phyloP scores from a whole-genome alignment of 805 yeast genomes.

The Zygosaccharomyces bailii region DNA sequence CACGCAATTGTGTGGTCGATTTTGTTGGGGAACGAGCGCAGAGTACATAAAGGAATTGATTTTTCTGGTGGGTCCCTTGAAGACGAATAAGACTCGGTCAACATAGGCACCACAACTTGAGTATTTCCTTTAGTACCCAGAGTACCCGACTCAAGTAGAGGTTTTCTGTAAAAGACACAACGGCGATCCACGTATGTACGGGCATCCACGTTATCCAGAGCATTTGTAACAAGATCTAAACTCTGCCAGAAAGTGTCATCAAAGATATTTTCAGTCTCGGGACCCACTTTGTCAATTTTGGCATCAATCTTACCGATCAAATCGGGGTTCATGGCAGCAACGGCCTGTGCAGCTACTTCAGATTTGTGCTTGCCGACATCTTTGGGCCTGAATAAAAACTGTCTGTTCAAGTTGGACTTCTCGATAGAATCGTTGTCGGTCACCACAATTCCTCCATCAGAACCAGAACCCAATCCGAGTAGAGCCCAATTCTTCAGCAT shows the following conservation, averaged over 20 bases:
- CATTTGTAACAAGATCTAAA: slow-evolving; percentile 90
- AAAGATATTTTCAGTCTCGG: slow-evolving; percentile 86
- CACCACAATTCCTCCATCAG: slow-evolving; percentile 74
- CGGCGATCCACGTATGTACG: slow-evolving; percentile 97
- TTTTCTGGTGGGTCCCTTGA: slow-evolving; percentile 99
- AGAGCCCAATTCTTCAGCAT: slow-evolving; percentile 98
- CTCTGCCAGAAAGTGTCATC: slow-evolving; percentile 80
- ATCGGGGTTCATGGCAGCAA: slow-evolving; percentile 78
- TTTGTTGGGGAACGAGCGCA: slow-evolving; percentile 95
- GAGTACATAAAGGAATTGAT: slow-evolving; percentile 93
- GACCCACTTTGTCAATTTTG: slow-evolving; percentile 82
- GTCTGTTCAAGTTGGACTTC: slow-evolving; percentile 93
- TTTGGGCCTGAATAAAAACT: slow-evolving; percentile 87
- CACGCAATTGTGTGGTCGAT: slow-evolving; percentile 99
- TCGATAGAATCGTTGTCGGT: slow-evolving; percentile 96
- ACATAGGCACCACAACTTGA: slow-evolving; percentile 88
- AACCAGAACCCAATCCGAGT: slow-evolving; percentile 92
- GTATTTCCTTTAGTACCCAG: slow-evolving; percentile 98
- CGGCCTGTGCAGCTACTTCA: slow-evolving; percentile 86
- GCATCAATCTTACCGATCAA: slow-evolving; percentile 72
- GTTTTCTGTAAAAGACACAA: slow-evolving; percentile 87
- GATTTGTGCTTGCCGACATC: slow-evolving; percentile 93
- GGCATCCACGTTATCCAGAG: slow-evolving; percentile 96
- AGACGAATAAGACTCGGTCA: slow-evolving; percentile 94
- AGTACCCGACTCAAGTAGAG: slow-evolving; percentile 94